These are phyloP conservation scores for Phytophthora boehmeriae DNA, from an alignment of 352 stramenopile genomes.

Conservation along the genomic window DNA sequence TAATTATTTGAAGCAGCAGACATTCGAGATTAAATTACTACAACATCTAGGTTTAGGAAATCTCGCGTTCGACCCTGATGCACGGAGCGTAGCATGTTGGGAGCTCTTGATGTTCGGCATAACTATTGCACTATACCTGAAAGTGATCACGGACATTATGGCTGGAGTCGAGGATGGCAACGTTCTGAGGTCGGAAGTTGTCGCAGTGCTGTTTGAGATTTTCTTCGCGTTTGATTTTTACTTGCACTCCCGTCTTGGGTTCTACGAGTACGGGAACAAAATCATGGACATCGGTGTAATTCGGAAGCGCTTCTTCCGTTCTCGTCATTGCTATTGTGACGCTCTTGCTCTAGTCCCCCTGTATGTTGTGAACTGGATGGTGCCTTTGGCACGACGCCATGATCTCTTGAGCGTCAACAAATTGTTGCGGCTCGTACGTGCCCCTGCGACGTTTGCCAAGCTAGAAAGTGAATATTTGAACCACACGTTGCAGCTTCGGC, in stretches of 20 bases:
- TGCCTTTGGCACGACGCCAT: conserved; percentile 6
- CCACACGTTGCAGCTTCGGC: conserved; percentile 42
- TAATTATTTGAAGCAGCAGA: conserved; percentile 11
- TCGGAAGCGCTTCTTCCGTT: conserved; percentile 45
- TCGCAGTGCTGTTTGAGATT: conserved; percentile 45
- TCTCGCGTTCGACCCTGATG: conserved; percentile 51
- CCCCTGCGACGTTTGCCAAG: conserved; percentile 18
- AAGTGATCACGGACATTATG: conserved; percentile 43
- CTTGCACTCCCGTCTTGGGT: conserved; percentile 52
- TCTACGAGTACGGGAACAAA: conserved; percentile 77
- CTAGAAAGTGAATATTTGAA: conserved; percentile 55
- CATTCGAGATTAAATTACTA: conserved; percentile 37
- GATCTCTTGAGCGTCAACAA: conserved; percentile 66
- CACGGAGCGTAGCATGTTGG: conserved; percentile 29
- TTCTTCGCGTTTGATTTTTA: conserved; percentile 56
- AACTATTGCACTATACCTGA: conserved; percentile 38
- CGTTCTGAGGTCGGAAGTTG: conserved; percentile 19
- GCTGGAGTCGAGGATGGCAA: conserved; percentile 21
- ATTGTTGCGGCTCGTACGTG: conserved; percentile 43
- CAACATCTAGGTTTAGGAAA: conserved; percentile 36
- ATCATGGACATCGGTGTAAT: conserved; percentile 55
- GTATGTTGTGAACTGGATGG: conserved; percentile 54
- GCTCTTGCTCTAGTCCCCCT: conserved; percentile 47
- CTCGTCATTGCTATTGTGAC: conserved; percentile 38
- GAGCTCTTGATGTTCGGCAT: conserved; percentile 35